A percentile compares a stretch with the other conserved stretches of the same genome.
Conservation (phyloP, 2,329 filamentous ascomycete genomes). For the Fusarium sterilihyphosum region DNA sequence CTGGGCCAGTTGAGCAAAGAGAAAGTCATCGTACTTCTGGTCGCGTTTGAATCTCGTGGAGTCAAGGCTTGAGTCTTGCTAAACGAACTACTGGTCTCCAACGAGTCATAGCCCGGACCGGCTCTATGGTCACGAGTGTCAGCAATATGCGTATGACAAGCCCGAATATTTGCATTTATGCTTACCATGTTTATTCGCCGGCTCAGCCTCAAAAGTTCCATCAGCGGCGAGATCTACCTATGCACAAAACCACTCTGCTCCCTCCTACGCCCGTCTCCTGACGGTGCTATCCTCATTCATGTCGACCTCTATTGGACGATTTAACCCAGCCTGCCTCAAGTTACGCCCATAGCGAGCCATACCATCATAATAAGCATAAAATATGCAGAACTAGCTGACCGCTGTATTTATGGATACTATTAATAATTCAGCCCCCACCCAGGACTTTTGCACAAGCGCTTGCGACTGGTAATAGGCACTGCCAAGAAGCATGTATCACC, state of each 20-base stretch:
- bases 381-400: neutral
- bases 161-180: neutral
- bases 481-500: neutral
- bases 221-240: neutral
- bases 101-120: neutral
- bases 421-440: neutral
- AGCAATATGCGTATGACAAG: neutral
- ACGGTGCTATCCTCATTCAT: neutral
- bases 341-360: neutral
- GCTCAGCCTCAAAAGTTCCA: neutral
- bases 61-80: neutral
- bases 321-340: neutral
- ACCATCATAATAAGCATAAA: neutral
- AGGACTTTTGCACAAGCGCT: neutral
- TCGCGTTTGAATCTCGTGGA: rapidly evolving
- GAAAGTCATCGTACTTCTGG: neutral
- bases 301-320: neutral
- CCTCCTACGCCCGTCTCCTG: neutral
- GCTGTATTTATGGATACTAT: neutral
- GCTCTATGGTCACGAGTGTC: neutral
- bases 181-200: neutral
- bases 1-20: neutral
- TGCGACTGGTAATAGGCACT: neutral
- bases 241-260: neutral
- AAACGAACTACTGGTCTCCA: neutral